Conservation (phyloP, 2,329 filamentous ascomycete species). For the Fusarium chuoi region DNA sequence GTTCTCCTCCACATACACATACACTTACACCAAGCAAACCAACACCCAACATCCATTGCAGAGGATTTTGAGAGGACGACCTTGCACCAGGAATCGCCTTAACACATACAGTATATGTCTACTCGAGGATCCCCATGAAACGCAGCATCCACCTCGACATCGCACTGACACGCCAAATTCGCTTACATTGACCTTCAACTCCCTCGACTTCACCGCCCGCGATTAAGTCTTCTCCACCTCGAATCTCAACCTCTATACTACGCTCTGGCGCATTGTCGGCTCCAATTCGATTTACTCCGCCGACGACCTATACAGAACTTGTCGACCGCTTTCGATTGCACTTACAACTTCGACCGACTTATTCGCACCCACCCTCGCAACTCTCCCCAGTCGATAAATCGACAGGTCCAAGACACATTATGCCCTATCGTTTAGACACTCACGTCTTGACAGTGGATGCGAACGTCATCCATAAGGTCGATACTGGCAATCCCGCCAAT, state of each 20-base stretch:
- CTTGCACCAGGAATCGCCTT: conserved; percentile 24
- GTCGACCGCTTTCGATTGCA: conserved; percentile 11
- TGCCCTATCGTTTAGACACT: conserved; percentile 86
- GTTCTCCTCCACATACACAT: conserved; percentile 40
- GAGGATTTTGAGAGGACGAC: conserved; percentile 16
- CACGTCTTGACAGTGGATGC: conserved; percentile 93
- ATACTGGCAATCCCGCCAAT: conserved; percentile 91
- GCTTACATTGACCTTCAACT: conserved; percentile 31
- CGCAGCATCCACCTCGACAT: conserved; percentile 35
- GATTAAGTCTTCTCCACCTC: conserved; percentile 6
- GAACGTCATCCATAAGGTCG: conserved; percentile 92
- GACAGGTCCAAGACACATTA: conserved; percentile 59
- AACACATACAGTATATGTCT: conserved; percentile 35
- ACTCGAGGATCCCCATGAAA: conserved; percentile 40
- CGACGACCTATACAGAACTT: conserved; percentile 26
- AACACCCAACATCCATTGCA: conserved; percentile 21
- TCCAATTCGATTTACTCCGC: conserved; percentile 31
- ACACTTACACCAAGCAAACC: conserved; percentile 34
- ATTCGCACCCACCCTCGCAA: conserved; percentile 18
- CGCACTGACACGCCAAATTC: conserved; percentile 27
- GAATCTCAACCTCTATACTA: conserved; percentile 5
- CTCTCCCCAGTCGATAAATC: conserved; percentile 47
- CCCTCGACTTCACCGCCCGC: conserved; percentile 8
- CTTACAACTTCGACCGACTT: conserved; percentile 13
- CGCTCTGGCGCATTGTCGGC: conserved; percentile 38